Evolutionary conservation across 148 eudicot genomes (phyloP).

Genomic region (Heliamphora exappendiculata): DNA sequence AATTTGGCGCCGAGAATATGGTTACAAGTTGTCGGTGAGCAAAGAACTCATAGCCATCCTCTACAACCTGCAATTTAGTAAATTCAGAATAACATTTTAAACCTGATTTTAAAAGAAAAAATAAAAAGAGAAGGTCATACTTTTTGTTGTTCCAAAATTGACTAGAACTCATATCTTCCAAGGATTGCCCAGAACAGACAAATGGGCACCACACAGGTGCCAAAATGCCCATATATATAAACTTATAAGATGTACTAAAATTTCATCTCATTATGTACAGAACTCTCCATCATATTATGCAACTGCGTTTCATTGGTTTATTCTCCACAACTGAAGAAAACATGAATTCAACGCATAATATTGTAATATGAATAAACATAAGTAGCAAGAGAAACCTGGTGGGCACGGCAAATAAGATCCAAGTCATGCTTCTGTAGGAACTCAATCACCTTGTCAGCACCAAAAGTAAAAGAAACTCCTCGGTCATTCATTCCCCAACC

Average conservation of each 20-base stretch:
- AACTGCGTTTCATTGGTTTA: neutral
- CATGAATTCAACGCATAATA: no score
- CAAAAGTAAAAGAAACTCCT: conserved; percentile 58
- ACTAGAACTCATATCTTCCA: conserved; percentile 1
- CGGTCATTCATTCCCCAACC: conserved; percentile 72
- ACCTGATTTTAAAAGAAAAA: neutral
- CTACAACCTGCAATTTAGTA: conserved; percentile 37
- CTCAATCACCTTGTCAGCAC: conserved; percentile 54
- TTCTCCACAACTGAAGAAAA: neutral
- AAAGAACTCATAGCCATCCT: conserved; percentile 59
- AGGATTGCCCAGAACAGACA: neutral
- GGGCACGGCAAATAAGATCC: conserved; percentile 62
- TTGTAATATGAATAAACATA: neutral
- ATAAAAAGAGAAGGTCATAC: neutral
- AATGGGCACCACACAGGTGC: neutral
- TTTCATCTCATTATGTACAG: neutral
- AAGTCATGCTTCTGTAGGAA: conserved; percentile 51
- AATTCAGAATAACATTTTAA: no score
- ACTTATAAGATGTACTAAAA: neutral
- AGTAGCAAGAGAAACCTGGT: conserved; percentile 35
- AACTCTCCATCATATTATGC: neutral
- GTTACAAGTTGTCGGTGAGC: conserved; percentile 43
- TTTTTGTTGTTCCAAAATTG: neutral
- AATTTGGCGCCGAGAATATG: conserved; percentile 3
- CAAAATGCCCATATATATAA: neutral